Conservation (phyloP, 2,329 filamentous ascomycete species). For the Fusarium coicis region DNA sequence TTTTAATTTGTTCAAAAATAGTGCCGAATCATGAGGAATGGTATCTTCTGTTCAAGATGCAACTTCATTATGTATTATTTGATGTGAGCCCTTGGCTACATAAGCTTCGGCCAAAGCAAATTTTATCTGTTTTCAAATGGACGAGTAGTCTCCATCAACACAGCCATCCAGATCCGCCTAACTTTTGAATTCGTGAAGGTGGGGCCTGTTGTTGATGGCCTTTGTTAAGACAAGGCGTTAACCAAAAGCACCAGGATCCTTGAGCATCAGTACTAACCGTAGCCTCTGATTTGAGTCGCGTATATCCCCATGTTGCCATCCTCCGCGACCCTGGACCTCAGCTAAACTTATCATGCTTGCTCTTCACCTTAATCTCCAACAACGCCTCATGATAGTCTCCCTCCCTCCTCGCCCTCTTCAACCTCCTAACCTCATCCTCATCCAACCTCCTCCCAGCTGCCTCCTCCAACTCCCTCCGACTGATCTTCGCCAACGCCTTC, state of each 20-base stretch:
- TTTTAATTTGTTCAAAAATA: too few species aligned
- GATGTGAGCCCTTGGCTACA: background rate
- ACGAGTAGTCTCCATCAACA: too few species aligned
- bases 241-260: background rate
- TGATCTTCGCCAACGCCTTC: conserved; percentile 86
- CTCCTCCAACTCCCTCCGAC: conserved; percentile 83
- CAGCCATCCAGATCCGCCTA: too few species aligned
- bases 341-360: conserved; percentile 87
- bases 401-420: conserved; percentile 86
- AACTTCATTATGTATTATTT: background rate
- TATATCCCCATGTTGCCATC: background rate
- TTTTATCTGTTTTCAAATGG: background rate
- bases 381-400: conserved; percentile 91
- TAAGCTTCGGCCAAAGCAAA: background rate
- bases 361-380: conserved; percentile 88
- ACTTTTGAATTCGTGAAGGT: background rate
- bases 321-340: conserved; percentile 29
- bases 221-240: background rate
- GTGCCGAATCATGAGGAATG: background rate
- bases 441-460: conserved; percentile 79
- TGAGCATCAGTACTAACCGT: background rate
- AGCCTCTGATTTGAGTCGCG: background rate
- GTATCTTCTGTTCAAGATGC: background rate
- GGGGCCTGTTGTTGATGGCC: background rate
- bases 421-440: conserved; percentile 84